Base-by-base conservation (phyloP, 2,329 filamentous ascomycete genomes). In the Trichocomaceae sp. region DNA sequence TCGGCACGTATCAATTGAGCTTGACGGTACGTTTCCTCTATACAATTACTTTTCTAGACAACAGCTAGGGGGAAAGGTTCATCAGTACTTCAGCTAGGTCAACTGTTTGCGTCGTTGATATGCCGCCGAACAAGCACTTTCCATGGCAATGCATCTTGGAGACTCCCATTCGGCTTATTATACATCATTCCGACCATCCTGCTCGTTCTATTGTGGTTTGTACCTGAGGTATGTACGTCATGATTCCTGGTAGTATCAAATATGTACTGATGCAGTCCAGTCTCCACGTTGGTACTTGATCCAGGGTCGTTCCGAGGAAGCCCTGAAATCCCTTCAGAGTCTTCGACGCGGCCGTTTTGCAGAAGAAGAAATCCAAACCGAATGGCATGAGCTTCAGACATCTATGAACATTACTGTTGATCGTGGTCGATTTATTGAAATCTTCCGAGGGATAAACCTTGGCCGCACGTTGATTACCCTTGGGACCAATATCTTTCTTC, bases 251-350 rank as follows among this genome's bases (percentile, higher is more conserved):
- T 9, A 19, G 13, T 9, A 17, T 17, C 6, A 17, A 39, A 8
- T 17, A 15, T 17, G 35, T 39, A 39, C 35, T 39, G n/a, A 39
- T 39, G 3, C 26, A 29, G 23, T 7, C 23, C 23, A 52, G 42
- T 53, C 51, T 41, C 51, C 51, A 7, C 13, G 51, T n/a, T 53
- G 51, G 51, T 20, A 47, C 5, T 10, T 53, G 22, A 15, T 26
- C 12, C 19, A 37, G 2, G 37, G 47, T 15, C 17, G 51, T 4
- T 10, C 2, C n/a, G 44, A 53, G 2, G 51, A 47, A 17, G 42
- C 44, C 9, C 29, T n/a, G 1, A 13, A 22, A 5, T 41, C 19
- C 19, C 42, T 47, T 10, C 31, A 39, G 17, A 29, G 39, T 2
- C 44, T 53, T 19, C 42, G 51, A 12, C 15, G 37, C 3, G 51